phyloP scores from a whole-genome alignment of 1,284 basidiomycete species.

The Mixia osmundae region DNA sequence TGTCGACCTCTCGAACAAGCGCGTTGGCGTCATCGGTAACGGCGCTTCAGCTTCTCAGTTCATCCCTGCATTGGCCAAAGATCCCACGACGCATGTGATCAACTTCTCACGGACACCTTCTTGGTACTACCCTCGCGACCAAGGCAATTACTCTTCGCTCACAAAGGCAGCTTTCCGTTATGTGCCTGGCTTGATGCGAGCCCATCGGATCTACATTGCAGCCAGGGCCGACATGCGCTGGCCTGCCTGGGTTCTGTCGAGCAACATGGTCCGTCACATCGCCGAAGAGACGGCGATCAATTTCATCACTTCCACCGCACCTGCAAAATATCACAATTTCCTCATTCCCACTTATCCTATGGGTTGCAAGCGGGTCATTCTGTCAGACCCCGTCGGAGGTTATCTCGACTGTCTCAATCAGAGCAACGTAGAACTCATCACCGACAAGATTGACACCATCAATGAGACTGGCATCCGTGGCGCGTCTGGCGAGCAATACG shows the following conservation, averaged over 20 bases:
- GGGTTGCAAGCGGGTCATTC: no score
- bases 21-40: slow-evolving; percentile 19
- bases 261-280: slow-evolving; percentile 4
- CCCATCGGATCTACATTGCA: background rate
- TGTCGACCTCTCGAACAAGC: slow-evolving; percentile 19
- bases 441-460: slow-evolving; percentile 8
- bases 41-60: slow-evolving; percentile 17
- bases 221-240: slow-evolving; percentile 6
- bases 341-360: slow-evolving; percentile 14
- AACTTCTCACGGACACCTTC: slow-evolving; percentile 10
- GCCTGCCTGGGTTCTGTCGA: slow-evolving; percentile 9
- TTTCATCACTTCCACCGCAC: slow-evolving; percentile 14
- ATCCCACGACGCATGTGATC: slow-evolving; percentile 7
- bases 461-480: slow-evolving; percentile 7
- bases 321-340: slow-evolving; percentile 15
- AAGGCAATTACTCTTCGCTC: background rate
- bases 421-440: slow-evolving; percentile 9
- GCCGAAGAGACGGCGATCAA: slow-evolving; percentile 2
- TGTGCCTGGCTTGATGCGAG: slow-evolving; percentile 1
- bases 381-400: no score
- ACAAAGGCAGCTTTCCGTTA: slow-evolving; percentile 1
- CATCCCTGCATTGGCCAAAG: slow-evolving; percentile 7
- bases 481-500: slow-evolving; percentile 5
- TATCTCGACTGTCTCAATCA: no score
- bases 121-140: slow-evolving; percentile 8